Conservation (phyloP, 768 basidiomycete species). For the Trametes cingulata region DNA sequence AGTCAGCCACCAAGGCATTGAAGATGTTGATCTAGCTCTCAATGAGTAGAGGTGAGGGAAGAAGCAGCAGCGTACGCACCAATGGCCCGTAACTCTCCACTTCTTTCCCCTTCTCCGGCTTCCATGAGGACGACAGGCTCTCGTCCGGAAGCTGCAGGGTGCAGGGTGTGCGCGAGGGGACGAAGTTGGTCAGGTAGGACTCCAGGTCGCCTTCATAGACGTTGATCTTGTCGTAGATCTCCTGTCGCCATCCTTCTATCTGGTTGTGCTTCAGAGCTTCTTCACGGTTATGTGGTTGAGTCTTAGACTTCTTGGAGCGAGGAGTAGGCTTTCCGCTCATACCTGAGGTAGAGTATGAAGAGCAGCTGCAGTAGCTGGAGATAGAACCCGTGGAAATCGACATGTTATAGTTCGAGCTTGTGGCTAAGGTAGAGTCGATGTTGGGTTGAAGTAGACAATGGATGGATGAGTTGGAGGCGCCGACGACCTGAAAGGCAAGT, state of each 20-base stretch:
- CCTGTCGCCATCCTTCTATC: neutral
- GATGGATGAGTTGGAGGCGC: too few species aligned
- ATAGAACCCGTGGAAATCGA: neutral
- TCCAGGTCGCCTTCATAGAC: neutral
- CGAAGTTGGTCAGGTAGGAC: neutral
- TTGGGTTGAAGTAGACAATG: neutral
- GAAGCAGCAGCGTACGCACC: too few species aligned
- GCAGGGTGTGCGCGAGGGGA: neutral
- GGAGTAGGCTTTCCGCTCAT: neutral
- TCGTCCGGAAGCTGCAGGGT: neutral
- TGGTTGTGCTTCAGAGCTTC: neutral
- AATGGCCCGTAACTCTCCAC: neutral
- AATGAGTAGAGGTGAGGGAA: neutral
- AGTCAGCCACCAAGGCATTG: neutral
- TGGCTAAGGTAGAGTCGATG: neutral
- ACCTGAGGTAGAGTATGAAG: neutral
- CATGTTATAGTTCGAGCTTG: neutral
- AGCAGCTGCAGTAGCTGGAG: neutral
- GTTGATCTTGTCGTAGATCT: neutral
- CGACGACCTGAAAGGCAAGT: too few species aligned
- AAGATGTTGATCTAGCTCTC: neutral
- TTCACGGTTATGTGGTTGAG: neutral
- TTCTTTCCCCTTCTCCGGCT: neutral
- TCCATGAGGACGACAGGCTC: too few species aligned
- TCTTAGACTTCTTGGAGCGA: neutral